Base-by-base conservation (phyloP, 2,329 filamentous ascomycete genomes). In the Alternaria panax region DNA sequence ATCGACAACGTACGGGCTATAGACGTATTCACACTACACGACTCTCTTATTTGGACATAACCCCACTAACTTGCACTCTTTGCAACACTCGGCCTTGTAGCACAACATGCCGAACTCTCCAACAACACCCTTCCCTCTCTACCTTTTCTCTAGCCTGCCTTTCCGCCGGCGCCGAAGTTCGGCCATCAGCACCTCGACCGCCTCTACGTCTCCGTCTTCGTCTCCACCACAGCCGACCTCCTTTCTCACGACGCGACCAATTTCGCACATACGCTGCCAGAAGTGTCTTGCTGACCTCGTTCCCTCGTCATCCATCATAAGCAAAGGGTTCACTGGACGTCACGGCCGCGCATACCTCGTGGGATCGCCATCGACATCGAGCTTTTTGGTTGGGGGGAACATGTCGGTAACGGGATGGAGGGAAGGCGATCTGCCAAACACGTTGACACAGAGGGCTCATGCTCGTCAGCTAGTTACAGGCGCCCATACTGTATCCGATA, bases 281-380 rank as follows among this genome's bases (percentile, higher is more conserved):
- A 83, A 83, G 65, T 89, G 87, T 71, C 83, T 86, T 40, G 79
- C 84, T 11, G 85, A 88, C 68, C 80, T 89, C 46, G 85, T 86
- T 63, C 80, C 85, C 54, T 84, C 84, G 16, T 82, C 82, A 6
- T 85, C 87, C 62, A 88, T 89, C 57, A 85, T 89, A 68, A 84
- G 80, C 77, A 88, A 88, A 78, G 87, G 87, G 54, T 89, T 89
- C 76, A 89, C 85, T 24, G 87, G 87, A 62, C 84, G 87, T 18
- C 85, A 89, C 72, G 87, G 87, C 6, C 85, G 87, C 57, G 87
- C 87, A 41, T 89, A 88, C 74, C 85, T 89, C 57, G 86, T 89
- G 30, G 80, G 84, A 2, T 81, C 84, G 2, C 74, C 77, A 6
- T 67, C 77, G 7, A 69, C 75, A 24, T 63, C 43, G 63, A 74